Percentiles rank a stretch among this genome's conserved stretches.
These are phyloP conservation scores for Backusella australiensis DNA, from an alignment of 192 early-diverging fungal genomes.

Conservation along the genomic window DNA sequence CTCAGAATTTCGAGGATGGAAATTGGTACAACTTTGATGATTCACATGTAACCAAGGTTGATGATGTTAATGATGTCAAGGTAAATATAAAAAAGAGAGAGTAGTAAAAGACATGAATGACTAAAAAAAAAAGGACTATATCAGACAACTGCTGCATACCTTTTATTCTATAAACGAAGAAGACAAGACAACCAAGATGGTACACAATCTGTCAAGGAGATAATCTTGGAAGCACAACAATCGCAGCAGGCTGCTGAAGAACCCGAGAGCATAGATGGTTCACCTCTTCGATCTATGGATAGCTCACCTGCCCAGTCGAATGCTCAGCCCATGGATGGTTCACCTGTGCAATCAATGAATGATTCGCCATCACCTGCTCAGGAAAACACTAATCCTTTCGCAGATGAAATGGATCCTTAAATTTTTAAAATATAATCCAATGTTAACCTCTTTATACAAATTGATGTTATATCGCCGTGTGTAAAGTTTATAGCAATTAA, in stretches of 20 bases:
- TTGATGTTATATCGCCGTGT: too few species aligned
- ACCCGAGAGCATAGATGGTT: not conserved
- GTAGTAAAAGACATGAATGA: not conserved
- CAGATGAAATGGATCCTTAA: not conserved
- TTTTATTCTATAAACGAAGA: constrained; percentile 60
- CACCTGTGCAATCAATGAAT: not conserved
- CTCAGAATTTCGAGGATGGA: constrained; percentile 59
- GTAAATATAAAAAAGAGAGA: constrained; percentile 6
- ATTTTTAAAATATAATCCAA: not conserved
- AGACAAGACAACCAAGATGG: constrained; percentile 5
- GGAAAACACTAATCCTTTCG: not conserved
- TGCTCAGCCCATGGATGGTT: not conserved
- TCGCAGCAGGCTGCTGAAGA: constrained; percentile 16
- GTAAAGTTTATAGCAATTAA: too few species aligned
- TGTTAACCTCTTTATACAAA: too few species aligned
- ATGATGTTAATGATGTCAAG: constrained; percentile 23
- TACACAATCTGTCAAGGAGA: constrained; percentile 4
- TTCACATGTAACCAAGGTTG: constrained; percentile 52
- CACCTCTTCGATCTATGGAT: too few species aligned
- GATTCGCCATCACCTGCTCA: too few species aligned
- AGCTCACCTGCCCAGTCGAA: too few species aligned
- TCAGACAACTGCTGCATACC: constrained; percentile 57
- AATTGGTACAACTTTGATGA: constrained; percentile 86
- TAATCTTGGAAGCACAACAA: constrained; percentile 13
- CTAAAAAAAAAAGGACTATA: not conserved